Evolutionary conservation across 345 rosid genomes (phyloP).

Genomic region (Microcos paniculata): DNA sequence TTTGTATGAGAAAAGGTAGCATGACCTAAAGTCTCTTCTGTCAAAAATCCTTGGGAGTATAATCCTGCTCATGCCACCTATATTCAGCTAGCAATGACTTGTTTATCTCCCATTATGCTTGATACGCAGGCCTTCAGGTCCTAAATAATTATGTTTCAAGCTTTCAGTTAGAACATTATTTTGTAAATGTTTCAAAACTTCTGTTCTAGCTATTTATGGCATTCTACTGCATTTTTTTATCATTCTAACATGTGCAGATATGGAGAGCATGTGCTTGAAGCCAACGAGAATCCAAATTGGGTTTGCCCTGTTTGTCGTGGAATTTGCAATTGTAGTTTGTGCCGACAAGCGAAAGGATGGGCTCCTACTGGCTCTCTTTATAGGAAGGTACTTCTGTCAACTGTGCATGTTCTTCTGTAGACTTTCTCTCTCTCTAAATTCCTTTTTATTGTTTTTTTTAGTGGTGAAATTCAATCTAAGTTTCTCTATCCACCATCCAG

Average conservation of each 20-base stretch:
- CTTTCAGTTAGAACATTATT: neutral
- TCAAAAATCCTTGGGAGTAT: neutral
- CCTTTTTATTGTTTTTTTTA: neutral
- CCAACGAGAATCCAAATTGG: slow-evolving; percentile 78
- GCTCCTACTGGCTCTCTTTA: slow-evolving; percentile 73
- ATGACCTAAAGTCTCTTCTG: neutral
- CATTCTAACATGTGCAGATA: slow-evolving; percentile 44
- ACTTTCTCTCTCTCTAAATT: too few relatives aligned
- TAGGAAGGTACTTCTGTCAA: slow-evolving; percentile 50
- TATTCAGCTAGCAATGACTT: neutral
- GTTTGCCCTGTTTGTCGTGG: slow-evolving; percentile 82
- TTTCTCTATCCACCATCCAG: slow-evolving; percentile 37
- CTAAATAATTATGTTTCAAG: neutral
- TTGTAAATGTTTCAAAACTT: neutral
- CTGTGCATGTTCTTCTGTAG: neutral
- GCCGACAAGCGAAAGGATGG: slow-evolving; percentile 81
- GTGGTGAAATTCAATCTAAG: slow-evolving; percentile 3
- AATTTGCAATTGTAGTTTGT: slow-evolving; percentile 93
- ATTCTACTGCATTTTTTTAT: neutral
- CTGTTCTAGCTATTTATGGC: neutral
- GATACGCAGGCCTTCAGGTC: neutral
- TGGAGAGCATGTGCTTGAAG: slow-evolving; percentile 93
- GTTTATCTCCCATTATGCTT: neutral
- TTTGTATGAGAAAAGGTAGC: neutral
- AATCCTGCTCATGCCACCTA: neutral